phyloP scores from a whole-genome alignment of 805 yeast genomes.

The Myxozyma sirexii region DNA sequence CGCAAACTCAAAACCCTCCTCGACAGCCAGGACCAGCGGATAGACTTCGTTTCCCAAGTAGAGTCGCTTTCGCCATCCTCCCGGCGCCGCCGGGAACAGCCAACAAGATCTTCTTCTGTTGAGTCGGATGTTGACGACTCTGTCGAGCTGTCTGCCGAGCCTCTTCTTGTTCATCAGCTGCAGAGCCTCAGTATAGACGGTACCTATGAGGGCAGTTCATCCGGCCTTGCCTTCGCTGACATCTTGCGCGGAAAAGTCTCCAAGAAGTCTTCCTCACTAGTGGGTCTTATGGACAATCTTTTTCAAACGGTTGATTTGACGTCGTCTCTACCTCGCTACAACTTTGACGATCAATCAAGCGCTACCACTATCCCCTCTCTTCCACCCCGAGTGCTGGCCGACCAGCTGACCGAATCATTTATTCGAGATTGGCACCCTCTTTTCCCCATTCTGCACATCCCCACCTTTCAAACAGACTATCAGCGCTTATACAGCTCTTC shows the following conservation, averaged over 20 bases:
- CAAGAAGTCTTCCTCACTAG: slow-evolving; percentile 35
- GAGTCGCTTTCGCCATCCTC: slow-evolving; percentile 34
- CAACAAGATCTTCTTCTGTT: background rate
- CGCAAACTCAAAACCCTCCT: slow-evolving; percentile 64
- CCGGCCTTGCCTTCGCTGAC: slow-evolving; percentile 42
- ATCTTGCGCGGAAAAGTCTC: slow-evolving; percentile 39
- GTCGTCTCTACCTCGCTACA: slow-evolving; percentile 26
- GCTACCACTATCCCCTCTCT: slow-evolving; percentile 38
- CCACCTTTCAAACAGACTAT: slow-evolving; percentile 67
- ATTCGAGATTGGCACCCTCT: slow-evolving; percentile 78
- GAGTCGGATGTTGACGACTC: slow-evolving; percentile 22
- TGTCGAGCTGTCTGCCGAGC: slow-evolving; percentile 38
- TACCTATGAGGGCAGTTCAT: slow-evolving; percentile 42
- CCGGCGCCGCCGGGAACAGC: slow-evolving; percentile 8
- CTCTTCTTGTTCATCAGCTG: slow-evolving; percentile 38
- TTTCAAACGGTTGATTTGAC: slow-evolving; percentile 26
- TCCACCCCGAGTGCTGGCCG: slow-evolving; percentile 62
- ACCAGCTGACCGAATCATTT: slow-evolving; percentile 65
- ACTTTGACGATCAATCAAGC: slow-evolving; percentile 21
- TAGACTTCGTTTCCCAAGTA: slow-evolving; percentile 48
- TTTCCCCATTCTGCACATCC: slow-evolving; percentile 70
- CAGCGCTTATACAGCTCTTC: slow-evolving; percentile 37
- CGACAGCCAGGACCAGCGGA: slow-evolving; percentile 65
- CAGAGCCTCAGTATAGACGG: slow-evolving; percentile 39
- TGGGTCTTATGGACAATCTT: slow-evolving; percentile 21